Percentiles rank a stretch among this genome's conserved stretches.
Evolutionary conservation across 139 green algal genomes (phyloP).

Genomic region (Deuterostichococcus epilithicus): DNA sequence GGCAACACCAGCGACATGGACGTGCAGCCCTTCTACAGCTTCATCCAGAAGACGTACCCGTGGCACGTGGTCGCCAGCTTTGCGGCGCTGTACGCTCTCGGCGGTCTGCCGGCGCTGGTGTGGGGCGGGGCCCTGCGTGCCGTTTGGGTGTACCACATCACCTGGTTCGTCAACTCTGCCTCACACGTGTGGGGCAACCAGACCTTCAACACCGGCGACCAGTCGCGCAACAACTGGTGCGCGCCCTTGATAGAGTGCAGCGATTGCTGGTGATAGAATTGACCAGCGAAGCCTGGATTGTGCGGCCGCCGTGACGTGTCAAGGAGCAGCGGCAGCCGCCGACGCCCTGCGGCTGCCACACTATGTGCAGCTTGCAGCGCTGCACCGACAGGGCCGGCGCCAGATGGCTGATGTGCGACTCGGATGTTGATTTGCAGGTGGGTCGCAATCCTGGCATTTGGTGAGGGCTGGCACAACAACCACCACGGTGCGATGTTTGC

Average conservation of each 20-base stretch:
- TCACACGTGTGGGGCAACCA: slow-evolving; percentile 94
- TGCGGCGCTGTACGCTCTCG: slow-evolving; percentile 73
- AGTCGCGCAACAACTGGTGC: slow-evolving; percentile 87
- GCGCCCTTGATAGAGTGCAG: background rate
- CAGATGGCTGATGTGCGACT: background rate
- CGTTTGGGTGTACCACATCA: slow-evolving; percentile 98
- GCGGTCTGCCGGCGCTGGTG: slow-evolving; percentile 77
- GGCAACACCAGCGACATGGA: slow-evolving; percentile 84
- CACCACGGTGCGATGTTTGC: slow-evolving; percentile 17
- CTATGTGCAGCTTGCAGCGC: background rate
- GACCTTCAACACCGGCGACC: slow-evolving; percentile 83
- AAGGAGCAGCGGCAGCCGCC: too few relatives aligned
- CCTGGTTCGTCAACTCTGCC: slow-evolving; percentile 97
- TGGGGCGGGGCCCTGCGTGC: slow-evolving; percentile 91
- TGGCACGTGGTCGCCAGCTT: slow-evolving; percentile 83
- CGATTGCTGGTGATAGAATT: background rate
- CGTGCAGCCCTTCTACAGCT: slow-evolving; percentile 88
- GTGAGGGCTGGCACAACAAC: slow-evolving; percentile 89
- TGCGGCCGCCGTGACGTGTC: too few relatives aligned
- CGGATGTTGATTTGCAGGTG: slow-evolving; percentile 42
- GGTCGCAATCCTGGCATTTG: slow-evolving; percentile 85
- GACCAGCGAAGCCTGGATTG: too few relatives aligned
- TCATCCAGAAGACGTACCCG: slow-evolving; percentile 80
- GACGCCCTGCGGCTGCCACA: background rate
- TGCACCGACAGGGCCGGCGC: background rate